Evolutionary conservation across 345 rosid species (phyloP).

Genomic region (Excoecaria agallocha): DNA sequence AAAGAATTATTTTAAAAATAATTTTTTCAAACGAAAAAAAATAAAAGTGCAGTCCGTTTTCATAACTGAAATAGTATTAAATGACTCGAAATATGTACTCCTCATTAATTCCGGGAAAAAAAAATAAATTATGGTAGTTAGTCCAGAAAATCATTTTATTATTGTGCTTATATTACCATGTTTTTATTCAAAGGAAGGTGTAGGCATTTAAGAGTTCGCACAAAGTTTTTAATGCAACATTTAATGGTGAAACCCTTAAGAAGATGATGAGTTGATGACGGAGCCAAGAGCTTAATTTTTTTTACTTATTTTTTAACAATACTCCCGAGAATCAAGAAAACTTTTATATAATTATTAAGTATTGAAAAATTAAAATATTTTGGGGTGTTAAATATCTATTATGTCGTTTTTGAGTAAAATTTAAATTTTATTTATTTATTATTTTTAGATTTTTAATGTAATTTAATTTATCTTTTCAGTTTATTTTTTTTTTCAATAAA

Average conservation of each 20-base stretch:
- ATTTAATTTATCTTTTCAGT: too few species aligned
- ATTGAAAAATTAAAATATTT: neutral
- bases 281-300: neutral
- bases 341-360: too few species aligned
- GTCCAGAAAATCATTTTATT: constrained; percentile 13
- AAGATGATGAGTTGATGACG: constrained; percentile 17
- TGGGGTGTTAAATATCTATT: neutral
- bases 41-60: neutral
- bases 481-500: too few species aligned
- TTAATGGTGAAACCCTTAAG: constrained; percentile 6
- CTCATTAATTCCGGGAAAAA: neutral
- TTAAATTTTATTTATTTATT: too few species aligned
- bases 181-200: constrained; percentile 15
- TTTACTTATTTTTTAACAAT: too few species aligned
- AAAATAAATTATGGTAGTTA: neutral
- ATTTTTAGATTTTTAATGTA: too few species aligned
- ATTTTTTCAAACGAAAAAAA: too few species aligned
- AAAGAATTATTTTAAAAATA: too few species aligned
- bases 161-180: neutral
- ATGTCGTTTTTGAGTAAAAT: too few species aligned
- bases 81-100: neutral
- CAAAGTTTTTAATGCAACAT: constrained; percentile 18
- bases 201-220: constrained; percentile 22
- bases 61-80: constrained; percentile 1
- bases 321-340: too few species aligned